Base-by-base conservation (phyloP, 257 asterid species). In the Nicotiana paniculata region DNA sequence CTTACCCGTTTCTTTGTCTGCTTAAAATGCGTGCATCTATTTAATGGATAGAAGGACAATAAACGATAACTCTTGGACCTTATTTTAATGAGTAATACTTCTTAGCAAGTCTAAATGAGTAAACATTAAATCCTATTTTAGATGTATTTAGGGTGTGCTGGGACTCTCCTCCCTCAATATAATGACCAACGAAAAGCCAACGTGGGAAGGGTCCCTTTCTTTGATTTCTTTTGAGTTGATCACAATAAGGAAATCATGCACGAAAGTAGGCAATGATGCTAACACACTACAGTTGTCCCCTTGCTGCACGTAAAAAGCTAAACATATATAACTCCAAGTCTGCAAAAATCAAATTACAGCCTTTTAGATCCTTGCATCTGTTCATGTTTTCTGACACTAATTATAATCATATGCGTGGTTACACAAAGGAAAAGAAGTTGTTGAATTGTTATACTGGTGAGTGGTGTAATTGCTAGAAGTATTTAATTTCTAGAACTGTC, bases 1-100 rank as follows among this genome's bases (percentile, higher is more conserved):
- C 84, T 86, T 78, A 74, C 64, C 85, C 79, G 91, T 83, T 68
- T 82, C 83, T 81, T 85, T 88, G 90, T 83, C 86, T 83, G 90
- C 54, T 54, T 83, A 76, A 70, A 68, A 79, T 48, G 67, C 78
- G 63, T 28, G 80, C 16, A 4, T 75, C 64, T 39, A 7, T 75
- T 48, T 26, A 51, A 6, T 26, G 37, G 39, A 72, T n/a, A 46
- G 37, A 24, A 72, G 59, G 59, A 46, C 79, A 46, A 24, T 12
- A 43, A 72, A 9, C 0, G 63, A 57, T 75, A 6, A 74, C 32
- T 48, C 61, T 46, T 72, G 59, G 7, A 72, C 37, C 79, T 21
- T 46, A 46, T 72, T 72, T 46, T 72, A 70, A 43, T 24, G 12
- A 72, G n/a, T 11, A 18, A 2, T 70, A 43, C 33, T 70, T 43